These are phyloP conservation scores for Backusella psychrophila DNA, from an alignment of 192 early-diverging fungal species.

Conservation along the genomic window DNA sequence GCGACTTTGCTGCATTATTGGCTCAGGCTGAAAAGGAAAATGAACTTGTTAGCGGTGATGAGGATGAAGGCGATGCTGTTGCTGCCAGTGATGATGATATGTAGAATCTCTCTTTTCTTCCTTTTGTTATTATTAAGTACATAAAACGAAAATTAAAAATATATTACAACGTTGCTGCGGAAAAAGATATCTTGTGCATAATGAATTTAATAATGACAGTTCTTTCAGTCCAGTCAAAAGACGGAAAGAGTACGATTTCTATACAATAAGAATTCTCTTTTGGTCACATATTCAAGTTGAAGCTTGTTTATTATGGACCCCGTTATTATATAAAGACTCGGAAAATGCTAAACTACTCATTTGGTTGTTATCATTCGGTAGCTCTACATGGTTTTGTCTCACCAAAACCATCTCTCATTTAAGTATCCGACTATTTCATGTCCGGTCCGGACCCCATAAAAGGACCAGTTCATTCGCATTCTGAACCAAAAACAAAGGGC, in stretches of 20 bases:
- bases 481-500: neutral
- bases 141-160: neutral
- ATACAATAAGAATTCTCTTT: no score
- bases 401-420: neutral
- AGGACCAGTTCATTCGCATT: neutral
- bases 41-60: conserved; percentile 90
- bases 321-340: no score
- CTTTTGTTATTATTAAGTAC: neutral
- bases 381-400: no score
- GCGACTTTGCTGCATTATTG: conserved; percentile 89
- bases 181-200: no score
- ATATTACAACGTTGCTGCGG: neutral
- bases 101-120: conserved; percentile 19
- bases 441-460: neutral
- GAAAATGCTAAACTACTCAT: no score
- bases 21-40: conserved; percentile 89
- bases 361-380: no score
- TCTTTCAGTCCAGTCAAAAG: no score
- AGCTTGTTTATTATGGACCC: no score
- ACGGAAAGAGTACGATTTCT: no score
- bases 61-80: conserved; percentile 75
- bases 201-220: no score
- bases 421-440: neutral
- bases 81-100: conserved; percentile 44
- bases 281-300: no score